Evolutionary conservation across 148 eudicot genomes (phyloP), one percentile per base, ranked within the genome.

Genomic region (Heliamphora exappendiculata): DNA sequence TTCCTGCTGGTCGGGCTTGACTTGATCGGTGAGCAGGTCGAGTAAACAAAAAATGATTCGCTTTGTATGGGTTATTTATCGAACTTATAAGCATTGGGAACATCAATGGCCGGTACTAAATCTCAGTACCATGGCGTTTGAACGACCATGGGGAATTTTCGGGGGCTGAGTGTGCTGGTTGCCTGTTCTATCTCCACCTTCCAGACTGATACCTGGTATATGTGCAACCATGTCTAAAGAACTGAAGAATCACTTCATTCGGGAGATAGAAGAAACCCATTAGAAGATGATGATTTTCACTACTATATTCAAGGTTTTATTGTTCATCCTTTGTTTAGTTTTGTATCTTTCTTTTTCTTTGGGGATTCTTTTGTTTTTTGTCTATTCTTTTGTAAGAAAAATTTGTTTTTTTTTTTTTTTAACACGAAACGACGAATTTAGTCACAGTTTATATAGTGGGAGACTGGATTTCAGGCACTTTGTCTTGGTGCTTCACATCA

Each of bases 1-100:
- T 95, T 95, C 83, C 79, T 95, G 67, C 87, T 95, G 22, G 98
- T 95, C 70, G 98, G 98, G 37, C 89, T 95, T 0, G 97, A 95
- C 78, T 78, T 95, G 83, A 92, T 95, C 24, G 98, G 98, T 31
- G 97, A 95, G 86, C 98, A 95, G 83, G 86, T 95, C 29, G 80
- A 86, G 73, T 91, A 84, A 81, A 57, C 31, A 22, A 20, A 55
- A 41, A 71, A 75, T 11, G n/a, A 60, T 75, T 60, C n/a, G 58
- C 24, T 78, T 75, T 41, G 60, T 79, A 74, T 47, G 63, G 16
- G 50, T n/a, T 70, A 62, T 64, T 80, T 16, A 24, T 80, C 78
- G 81, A 82, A 77, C 68, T 75, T 72, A 33, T 67, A 41, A 62
- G 45, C 31, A 42, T 31, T 44, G 51, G 39, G 34, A 57, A 76